Evolutionary conservation across 1,284 basidiomycete genomes (phyloP).

Genomic region (Ceratobasidium papillatum): DNA sequence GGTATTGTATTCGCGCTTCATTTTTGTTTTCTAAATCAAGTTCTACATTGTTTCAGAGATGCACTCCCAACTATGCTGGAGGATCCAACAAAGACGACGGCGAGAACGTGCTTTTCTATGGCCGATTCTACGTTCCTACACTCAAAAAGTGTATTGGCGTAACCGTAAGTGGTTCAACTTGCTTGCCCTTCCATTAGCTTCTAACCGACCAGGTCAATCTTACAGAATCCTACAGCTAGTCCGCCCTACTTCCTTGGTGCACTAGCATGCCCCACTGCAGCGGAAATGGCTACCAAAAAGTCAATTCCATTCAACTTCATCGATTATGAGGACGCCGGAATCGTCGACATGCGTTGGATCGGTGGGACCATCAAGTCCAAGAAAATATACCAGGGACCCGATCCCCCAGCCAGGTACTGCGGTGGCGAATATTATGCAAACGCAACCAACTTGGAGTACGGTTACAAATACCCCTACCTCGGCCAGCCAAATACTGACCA

Average conservation of each 20-base stretch:
- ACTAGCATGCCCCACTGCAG: neutral
- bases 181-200: neutral
- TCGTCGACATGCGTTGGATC: neutral
- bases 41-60: neutral
- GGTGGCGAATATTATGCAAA: neutral
- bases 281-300: neutral
- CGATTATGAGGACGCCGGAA: neutral
- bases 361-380: neutral
- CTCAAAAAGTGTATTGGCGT: neutral
- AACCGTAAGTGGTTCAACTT: neutral
- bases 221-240: neutral
- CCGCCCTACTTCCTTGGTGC: neutral
- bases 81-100: neutral
- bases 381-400: constrained; percentile 8
- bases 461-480: neutral
- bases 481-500: neutral
- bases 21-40: neutral
- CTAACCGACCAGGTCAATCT: neutral
- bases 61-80: constrained; percentile 1
- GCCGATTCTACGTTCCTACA: neutral
- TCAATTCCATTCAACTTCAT: constrained; percentile 5
- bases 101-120: neutral
- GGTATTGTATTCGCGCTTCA: neutral
- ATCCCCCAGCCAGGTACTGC: neutral
- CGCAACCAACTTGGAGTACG: neutral